Evolutionary conservation across 2,329 filamentous ascomycete genomes (phyloP), one percentile per base, ranked within the genome.

Genomic region (Arthrinium phaeospermum): DNA sequence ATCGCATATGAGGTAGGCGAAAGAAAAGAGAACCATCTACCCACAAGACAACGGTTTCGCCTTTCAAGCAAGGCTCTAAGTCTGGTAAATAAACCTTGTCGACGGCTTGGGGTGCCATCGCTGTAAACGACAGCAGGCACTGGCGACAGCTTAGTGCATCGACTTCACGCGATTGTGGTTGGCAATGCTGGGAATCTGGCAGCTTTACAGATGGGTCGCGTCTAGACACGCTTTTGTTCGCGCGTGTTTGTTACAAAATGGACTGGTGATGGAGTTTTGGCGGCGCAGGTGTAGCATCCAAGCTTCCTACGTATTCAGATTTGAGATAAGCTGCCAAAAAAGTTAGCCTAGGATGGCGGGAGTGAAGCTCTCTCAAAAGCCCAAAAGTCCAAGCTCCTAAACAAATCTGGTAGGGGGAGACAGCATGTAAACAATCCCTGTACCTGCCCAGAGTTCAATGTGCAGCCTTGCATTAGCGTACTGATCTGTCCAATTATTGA

Each of bases 31-130:
- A n/a, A 64, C 19, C 10, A n/a, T n/a, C 57, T 41, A 64, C 91
- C 81, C 88, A 97, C 93, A 98, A 88, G 79, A 98, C 87, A 80
- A 92, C 89, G 79, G 90, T 89, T 82, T 96, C 91, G 84, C 94
- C 94, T 78, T 90, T 92, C 79, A 98, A 88, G 85, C 94, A 97
- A 81, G 93, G 91, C 83, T 94, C 93, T 83, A 98, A 88, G 80
- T 94, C 91, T 80, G 95, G 94, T 79, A 97, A 93, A 85, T 95
- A 96, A 81, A 89, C 87, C 80, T 86, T 86, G 84, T 93, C 91
- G 79, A 90, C 88, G 80, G 90, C 85, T 83, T 91, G 88, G 86
- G 80, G 79, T 77, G 91, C 92, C 92, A 94, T 95, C 86, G 84
- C 86, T 85, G 82, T 85, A 82, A 84, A 83, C 83, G 84, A 88